Percentiles rank a stretch among this genome's conserved stretches.
phyloP scores from a whole-genome alignment of 2,329 filamentous ascomycete genomes.

The Setomelanomma holmii region DNA sequence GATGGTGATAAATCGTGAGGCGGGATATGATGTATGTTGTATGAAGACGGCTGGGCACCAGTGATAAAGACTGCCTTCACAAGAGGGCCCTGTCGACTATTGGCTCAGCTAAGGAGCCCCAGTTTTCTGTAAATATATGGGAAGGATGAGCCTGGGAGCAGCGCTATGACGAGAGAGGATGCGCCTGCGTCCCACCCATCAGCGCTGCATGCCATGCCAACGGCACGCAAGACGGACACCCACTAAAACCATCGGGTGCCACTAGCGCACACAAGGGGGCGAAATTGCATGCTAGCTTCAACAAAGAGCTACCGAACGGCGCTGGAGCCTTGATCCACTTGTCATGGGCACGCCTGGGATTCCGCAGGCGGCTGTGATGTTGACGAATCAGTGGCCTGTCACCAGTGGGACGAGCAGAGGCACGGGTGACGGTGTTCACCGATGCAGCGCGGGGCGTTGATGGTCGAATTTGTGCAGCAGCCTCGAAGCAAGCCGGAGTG shows the following conservation, averaged over 20 bases:
- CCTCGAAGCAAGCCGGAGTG: slow-evolving; percentile 22
- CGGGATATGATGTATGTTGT: slow-evolving; percentile 48
- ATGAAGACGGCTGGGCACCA: slow-evolving; percentile 45
- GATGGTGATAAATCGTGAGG: slow-evolving; percentile 34
- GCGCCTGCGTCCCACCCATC: slow-evolving; percentile 39
- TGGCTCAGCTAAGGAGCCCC: slow-evolving; percentile 32
- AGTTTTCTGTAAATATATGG: slow-evolving; percentile 48
- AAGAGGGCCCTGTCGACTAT: slow-evolving; percentile 29
- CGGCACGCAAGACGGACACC: slow-evolving; percentile 31
- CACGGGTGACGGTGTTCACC: not conserved
- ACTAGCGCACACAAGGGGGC: slow-evolving; percentile 12
- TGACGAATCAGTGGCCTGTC: slow-evolving; percentile 25
- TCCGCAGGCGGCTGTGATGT: slow-evolving; percentile 32
- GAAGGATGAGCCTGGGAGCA: slow-evolving; percentile 41
- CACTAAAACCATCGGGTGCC: slow-evolving; percentile 32
- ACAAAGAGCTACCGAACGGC: slow-evolving; percentile 30
- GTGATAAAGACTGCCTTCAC: slow-evolving; percentile 36
- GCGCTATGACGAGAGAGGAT: slow-evolving; percentile 49
- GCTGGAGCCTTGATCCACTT: slow-evolving; percentile 33
- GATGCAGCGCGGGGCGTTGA: slow-evolving; percentile 4
- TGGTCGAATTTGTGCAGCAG: slow-evolving; percentile 33
- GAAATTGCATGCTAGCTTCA: slow-evolving; percentile 22
- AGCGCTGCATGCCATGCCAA: slow-evolving; percentile 35
- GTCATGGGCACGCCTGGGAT: slow-evolving; percentile 27
- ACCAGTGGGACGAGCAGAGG: slow-evolving; percentile 1